Evolutionary conservation across 2,329 filamentous ascomycete genomes (phyloP).

Genomic region (Neonectria coccinea): DNA sequence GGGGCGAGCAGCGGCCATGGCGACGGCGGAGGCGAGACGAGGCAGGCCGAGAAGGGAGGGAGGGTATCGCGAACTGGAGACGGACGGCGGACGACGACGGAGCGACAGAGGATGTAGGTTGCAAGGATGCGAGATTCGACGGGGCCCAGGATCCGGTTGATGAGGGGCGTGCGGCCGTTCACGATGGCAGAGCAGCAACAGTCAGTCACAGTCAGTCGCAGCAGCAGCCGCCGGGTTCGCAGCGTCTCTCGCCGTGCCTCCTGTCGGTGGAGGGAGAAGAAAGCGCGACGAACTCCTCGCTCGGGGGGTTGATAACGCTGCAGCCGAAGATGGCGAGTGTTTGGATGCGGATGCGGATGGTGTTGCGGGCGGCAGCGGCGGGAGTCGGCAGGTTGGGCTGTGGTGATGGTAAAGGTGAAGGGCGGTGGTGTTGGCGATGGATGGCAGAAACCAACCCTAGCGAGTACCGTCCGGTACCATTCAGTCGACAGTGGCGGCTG

Average conservation of each 20-base stretch:
- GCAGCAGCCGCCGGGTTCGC: conserved; percentile 21
- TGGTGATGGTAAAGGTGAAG: conserved; percentile 20
- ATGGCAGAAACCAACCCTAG: too few relatives aligned
- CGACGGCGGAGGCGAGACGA: conserved; percentile 26
- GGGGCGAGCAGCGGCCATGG: conserved; percentile 42
- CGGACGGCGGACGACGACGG: neutral
- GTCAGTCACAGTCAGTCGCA: neutral
- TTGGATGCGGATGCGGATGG: neutral
- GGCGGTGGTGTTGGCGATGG: conserved; percentile 27
- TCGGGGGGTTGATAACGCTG: conserved; percentile 2
- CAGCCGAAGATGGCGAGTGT: neutral
- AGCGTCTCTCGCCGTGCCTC: conserved; percentile 15
- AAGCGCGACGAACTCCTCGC: conserved; percentile 1
- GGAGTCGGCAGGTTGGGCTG: conserved; percentile 11
- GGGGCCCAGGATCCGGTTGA: conserved; percentile 1
- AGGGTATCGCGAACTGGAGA: neutral
- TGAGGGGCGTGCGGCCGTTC: conserved; percentile 17
- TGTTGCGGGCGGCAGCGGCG: neutral
- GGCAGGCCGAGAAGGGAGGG: neutral
- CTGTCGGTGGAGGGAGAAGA: conserved; percentile 10
- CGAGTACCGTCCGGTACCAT: too few relatives aligned
- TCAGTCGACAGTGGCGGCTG: conserved; percentile 7
- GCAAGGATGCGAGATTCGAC: conserved; percentile 7
- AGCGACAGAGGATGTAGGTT: conserved; percentile 6
- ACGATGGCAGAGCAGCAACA: conserved; percentile 14